Percentiles rank a stretch among this genome's conserved stretches.
These are phyloP conservation scores for Tillandsia fasciculata DNA, from an alignment of 176 grass and related monocot species.

Conservation along the genomic window DNA sequence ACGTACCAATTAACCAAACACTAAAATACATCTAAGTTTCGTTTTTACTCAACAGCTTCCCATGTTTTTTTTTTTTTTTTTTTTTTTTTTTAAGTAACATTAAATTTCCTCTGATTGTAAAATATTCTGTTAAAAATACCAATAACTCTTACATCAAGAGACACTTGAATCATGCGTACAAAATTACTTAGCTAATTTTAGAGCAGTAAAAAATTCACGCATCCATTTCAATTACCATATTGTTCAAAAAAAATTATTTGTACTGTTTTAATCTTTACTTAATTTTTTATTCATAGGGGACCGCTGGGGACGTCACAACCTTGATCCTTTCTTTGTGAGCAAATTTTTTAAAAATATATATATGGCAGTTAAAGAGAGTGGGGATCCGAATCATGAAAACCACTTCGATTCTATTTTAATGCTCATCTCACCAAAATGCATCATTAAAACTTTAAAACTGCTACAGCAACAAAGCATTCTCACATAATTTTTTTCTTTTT, in stretches of 20 bases:
- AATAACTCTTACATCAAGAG: neutral
- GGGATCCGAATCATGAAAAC: neutral
- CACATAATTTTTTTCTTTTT: too few species aligned
- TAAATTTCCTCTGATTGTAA: too few species aligned
- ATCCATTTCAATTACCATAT: too few species aligned
- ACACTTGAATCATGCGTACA: neutral
- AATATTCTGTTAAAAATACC: constrained; percentile 3
- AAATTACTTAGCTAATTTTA: neutral
- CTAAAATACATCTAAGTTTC: too few species aligned
- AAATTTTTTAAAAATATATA: neutral
- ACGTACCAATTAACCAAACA: too few species aligned
- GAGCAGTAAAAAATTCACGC: too few species aligned
- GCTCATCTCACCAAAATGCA: neutral
- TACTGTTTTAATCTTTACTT: neutral
- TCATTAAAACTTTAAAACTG: neutral
- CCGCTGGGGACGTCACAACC: neutral
- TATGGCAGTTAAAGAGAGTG: neutral
- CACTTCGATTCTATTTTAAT: neutral
- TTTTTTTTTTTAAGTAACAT: neutral
- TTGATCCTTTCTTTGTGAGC: neutral
- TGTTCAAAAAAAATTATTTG: neutral
- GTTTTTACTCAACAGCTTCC: too few species aligned
- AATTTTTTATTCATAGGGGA: neutral
- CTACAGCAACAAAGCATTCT: too few species aligned
- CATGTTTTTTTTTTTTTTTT: neutral